Evolutionary conservation across 108 stramenopile genomes (phyloP), one percentile per base, ranked within the genome.

Genomic region (Cafeteria roenbergensis): DNA sequence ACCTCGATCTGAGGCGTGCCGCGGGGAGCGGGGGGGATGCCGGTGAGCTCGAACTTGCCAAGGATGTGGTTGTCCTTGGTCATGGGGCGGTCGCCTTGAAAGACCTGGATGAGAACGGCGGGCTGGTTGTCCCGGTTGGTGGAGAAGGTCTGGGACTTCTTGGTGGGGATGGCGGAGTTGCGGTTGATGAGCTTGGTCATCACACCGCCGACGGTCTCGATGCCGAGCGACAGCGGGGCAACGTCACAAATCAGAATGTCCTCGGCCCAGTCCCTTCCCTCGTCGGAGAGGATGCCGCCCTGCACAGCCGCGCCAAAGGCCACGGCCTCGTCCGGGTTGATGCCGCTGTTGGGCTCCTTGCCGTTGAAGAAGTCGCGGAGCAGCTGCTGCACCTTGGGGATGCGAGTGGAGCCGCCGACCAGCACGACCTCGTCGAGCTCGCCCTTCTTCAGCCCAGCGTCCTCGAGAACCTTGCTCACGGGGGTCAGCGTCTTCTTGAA

Each of bases 321-420:
- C 28, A 97, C 95, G 29, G 91, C 90, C 75, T 97, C 90, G 76
- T 93, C 92, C 65, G 90, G 92, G 83, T 94, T 94, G 66, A 97
- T 87, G 55, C 87, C 85, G 66, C 84, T 81, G 37, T 79, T 81
- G 1, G 84, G 82, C 72, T 94, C 90, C 81, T 94, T 97, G 38
- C 96, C 93, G 57, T 83, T 85, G 78, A 95, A 97, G 75, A 73
- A 95, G 57, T 94, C 92, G 62, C 84, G 87, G 50, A 97, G 66
- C 35, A 97, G 76, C 52, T 73, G 57, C 77, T 94, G 93, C 20
- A 97, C 83, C 74, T 88, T 88, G 32, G 95, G 95, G 68, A 94
- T 97, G 55, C 95, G 87, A 12, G 95, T 97, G 35, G 95, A 97
- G 17, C 93, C 92, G 51, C 96, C 96, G 1, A 97, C 96, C 29